phyloP scores from a whole-genome alignment of 2,329 filamentous ascomycete genomes.

The Neofusicoccum ribis region DNA sequence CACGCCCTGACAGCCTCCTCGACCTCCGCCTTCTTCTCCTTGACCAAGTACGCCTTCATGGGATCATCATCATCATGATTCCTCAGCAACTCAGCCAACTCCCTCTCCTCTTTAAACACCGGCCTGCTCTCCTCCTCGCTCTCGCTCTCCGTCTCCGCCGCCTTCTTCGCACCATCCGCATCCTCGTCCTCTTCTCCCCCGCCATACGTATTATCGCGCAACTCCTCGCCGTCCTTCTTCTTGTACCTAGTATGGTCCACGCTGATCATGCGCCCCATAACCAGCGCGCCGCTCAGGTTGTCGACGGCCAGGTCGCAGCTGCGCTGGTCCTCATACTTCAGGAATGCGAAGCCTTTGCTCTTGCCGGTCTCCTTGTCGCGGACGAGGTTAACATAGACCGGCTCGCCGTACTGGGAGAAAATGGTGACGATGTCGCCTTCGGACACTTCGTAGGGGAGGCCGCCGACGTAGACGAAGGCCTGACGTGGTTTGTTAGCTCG shows the following conservation, averaged over 20 bases:
- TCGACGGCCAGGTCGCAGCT: conserved; percentile 96
- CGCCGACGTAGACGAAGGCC: conserved; percentile 94
- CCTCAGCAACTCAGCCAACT: conserved; percentile 71
- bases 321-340: conserved; percentile 97
- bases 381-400: conserved; percentile 85
- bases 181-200: conserved; percentile 55
- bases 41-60: conserved; percentile 88
- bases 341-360: conserved; percentile 89
- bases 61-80: conserved; percentile 94
- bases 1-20: conserved; percentile 64
- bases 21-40: conserved; percentile 89
- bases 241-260: conserved; percentile 96
- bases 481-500: background rate
- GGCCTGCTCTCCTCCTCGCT: conserved; percentile 53
- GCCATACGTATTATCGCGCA: conserved; percentile 4
- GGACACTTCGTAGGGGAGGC: conserved; percentile 85
- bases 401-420: conserved; percentile 96
- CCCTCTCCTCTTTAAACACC: conserved; percentile 76
- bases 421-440: conserved; percentile 96
- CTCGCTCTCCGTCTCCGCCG: conserved; percentile 40
- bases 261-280: conserved; percentile 75
- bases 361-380: conserved; percentile 97
- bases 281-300: conserved; percentile 83
- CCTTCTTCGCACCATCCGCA: conserved; percentile 55
- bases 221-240: conserved; percentile 67